phyloP scores from a whole-genome alignment of 1,284 basidiomycete species.

The Cryptococcus sp. region DNA sequence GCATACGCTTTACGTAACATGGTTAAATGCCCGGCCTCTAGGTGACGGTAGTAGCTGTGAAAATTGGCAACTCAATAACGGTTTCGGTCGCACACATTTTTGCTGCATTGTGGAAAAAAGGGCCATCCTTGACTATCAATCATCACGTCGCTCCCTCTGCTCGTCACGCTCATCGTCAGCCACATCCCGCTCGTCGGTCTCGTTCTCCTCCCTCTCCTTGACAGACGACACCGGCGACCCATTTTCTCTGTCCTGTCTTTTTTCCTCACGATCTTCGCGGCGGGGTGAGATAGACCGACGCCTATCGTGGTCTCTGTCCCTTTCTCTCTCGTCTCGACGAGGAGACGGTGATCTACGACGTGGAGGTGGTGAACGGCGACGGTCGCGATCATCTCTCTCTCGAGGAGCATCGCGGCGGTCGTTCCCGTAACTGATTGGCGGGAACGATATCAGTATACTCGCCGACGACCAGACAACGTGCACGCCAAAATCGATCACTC shows the following conservation, averaged over 20 bases:
- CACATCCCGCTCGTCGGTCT: constrained; percentile 10
- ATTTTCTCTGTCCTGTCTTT: neutral
- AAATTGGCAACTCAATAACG: too few relatives aligned
- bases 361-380: constrained; percentile 46
- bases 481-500: constrained; percentile 12
- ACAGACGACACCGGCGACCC: neutral
- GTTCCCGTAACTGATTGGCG: constrained; percentile 46
- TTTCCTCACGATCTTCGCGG: constrained; percentile 6
- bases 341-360: constrained; percentile 28
- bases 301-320: constrained; percentile 32
- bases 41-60: too few relatives aligned
- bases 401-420: constrained; percentile 57
- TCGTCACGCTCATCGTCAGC: constrained; percentile 1
- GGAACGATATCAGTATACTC: neutral
- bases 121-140: too few relatives aligned
- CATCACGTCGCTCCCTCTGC: constrained; percentile 1
- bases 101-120: too few relatives aligned
- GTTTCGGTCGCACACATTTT: too few relatives aligned
- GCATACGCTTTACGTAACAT: too few relatives aligned
- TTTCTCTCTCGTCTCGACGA: constrained; percentile 20
- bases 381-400: constrained; percentile 53
- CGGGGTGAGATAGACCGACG: constrained; percentile 35
- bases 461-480: too few relatives aligned
- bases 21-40: too few relatives aligned
- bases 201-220: constrained; percentile 43